A percentile compares a stretch with the other conserved stretches of the same genome.
Conservation (phyloP, 2,329 filamentous ascomycete species). For the Cladosporium phlei region DNA sequence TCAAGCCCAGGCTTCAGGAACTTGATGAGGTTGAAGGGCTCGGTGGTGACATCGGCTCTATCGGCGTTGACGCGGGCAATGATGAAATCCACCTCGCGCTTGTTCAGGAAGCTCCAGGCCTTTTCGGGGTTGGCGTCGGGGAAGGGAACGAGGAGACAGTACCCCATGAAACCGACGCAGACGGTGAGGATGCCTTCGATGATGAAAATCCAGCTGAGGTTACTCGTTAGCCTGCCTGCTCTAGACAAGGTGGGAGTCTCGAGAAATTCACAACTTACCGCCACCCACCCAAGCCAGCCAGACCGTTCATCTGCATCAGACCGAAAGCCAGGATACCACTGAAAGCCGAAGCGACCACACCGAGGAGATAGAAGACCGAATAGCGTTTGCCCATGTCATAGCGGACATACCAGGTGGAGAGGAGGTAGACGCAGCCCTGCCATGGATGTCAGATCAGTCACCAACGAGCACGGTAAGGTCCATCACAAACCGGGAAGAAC, state of each 20-base stretch:
- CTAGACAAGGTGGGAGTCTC: no score
- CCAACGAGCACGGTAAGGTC: no score
- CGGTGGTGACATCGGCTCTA: slow-evolving; percentile 10
- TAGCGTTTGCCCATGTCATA: slow-evolving; percentile 14
- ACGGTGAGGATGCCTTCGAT: slow-evolving; percentile 29
- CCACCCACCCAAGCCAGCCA: slow-evolving; percentile 41
- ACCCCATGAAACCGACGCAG: slow-evolving; percentile 12
- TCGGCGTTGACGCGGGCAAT: slow-evolving; percentile 16
- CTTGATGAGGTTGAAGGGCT: slow-evolving; percentile 29
- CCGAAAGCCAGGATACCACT: slow-evolving; percentile 41
- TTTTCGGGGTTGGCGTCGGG: slow-evolving; percentile 17
- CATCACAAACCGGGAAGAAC: slow-evolving; percentile 48
- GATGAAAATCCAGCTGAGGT: slow-evolving; percentile 45
- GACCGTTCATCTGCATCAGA: slow-evolving; percentile 42
- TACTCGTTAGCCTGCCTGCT: no score
- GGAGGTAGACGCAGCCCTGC: slow-evolving; percentile 58
- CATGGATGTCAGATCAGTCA: no score
- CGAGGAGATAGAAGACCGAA: slow-evolving; percentile 48
- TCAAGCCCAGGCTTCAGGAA: slow-evolving; percentile 47
- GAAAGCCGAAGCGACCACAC: slow-evolving; percentile 44
- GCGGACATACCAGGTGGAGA: slow-evolving; percentile 54
- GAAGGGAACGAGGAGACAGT: slow-evolving; percentile 14
- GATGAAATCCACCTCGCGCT: slow-evolving; percentile 14
- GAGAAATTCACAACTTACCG: slow-evolving; percentile 32
- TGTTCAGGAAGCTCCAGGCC: slow-evolving; percentile 34